Evolutionary conservation across 768 basidiomycete species (phyloP).

Genomic region (Hysterangium stoloniferum): DNA sequence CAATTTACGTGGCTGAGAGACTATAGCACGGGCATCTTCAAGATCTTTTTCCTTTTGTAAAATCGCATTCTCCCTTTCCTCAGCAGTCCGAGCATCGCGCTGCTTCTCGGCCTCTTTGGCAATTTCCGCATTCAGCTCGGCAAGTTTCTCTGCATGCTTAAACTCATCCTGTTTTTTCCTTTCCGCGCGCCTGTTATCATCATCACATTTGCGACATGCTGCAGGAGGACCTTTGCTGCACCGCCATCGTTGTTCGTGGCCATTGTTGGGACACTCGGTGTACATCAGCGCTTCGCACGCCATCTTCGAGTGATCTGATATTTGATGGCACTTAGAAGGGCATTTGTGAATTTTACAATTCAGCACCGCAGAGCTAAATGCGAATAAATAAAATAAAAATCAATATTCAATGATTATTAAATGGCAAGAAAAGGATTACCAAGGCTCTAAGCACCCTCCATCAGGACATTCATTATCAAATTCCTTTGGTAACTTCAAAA

Average conservation of each 20-base stretch:
- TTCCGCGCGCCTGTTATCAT: constrained; percentile 33
- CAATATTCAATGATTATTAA: neutral
- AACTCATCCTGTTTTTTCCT: constrained; percentile 34
- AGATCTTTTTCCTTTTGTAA: constrained; percentile 41
- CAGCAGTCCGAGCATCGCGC: constrained; percentile 30
- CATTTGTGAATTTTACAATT: constrained; percentile 48
- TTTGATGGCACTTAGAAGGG: constrained; percentile 53
- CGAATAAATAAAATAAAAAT: neutral
- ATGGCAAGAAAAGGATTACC: constrained; percentile 37
- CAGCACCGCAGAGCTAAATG: constrained; percentile 38
- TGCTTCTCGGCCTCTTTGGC: constrained; percentile 25
- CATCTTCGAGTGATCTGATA: constrained; percentile 47
- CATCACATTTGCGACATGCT: constrained; percentile 41
- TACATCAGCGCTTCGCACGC: constrained; percentile 33
- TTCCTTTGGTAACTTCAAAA: constrained; percentile 35
- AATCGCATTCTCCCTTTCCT: constrained; percentile 29
- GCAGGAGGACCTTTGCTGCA: constrained; percentile 34
- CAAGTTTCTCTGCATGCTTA: constrained; percentile 35
- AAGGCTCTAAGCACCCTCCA: constrained; percentile 54
- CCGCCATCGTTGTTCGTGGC: constrained; percentile 36
- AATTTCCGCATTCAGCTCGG: constrained; percentile 36
- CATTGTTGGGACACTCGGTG: constrained; percentile 34
- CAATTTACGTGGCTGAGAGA: neutral
- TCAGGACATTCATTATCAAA: constrained; percentile 50
- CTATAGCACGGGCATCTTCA: constrained; percentile 21